These are phyloP conservation scores for Sphaerulina populicola DNA, from an alignment of 2,329 filamentous ascomycete species.

Conservation along the genomic window DNA sequence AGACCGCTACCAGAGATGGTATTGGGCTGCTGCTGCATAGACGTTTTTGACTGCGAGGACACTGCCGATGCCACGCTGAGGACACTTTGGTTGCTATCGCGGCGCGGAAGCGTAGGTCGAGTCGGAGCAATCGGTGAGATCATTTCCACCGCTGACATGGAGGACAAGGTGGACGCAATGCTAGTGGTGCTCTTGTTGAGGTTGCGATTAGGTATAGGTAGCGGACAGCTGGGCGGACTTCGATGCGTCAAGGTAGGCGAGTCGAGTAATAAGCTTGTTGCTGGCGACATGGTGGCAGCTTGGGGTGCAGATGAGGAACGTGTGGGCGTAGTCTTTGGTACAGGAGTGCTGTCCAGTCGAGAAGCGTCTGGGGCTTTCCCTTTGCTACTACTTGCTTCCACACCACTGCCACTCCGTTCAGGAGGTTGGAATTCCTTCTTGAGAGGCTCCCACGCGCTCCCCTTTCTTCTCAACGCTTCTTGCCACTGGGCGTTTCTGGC, in stretches of 20 bases:
- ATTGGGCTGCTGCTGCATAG: not conserved
- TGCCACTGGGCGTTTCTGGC: not conserved
- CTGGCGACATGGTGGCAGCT: not conserved
- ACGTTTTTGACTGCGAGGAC: no score
- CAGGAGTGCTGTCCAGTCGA: not conserved
- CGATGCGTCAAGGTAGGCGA: not conserved
- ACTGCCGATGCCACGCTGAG: no score
- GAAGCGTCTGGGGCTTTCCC: not conserved
- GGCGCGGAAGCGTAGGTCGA: no score
- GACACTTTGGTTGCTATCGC: no score
- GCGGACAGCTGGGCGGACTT: not conserved
- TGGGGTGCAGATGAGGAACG: not conserved
- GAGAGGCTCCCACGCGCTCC: conserved; percentile 5
- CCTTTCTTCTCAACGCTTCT: conserved; percentile 1
- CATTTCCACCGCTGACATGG: not conserved
- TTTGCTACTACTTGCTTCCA: not conserved
- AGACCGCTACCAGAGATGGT: not conserved
- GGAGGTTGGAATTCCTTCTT: not conserved
- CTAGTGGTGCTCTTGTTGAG: not conserved
- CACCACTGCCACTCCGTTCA: not conserved
- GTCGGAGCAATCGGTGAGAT: no score
- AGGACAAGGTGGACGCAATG: not conserved
- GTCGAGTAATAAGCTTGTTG: not conserved
- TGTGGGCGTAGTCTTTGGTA: not conserved
- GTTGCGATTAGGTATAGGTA: not conserved